Percentiles rank a stretch among this genome's conserved stretches.
These are phyloP conservation scores for Dothiorella sarmentorum DNA, from an alignment of 2,329 filamentous ascomycete genomes.

Conservation along the genomic window DNA sequence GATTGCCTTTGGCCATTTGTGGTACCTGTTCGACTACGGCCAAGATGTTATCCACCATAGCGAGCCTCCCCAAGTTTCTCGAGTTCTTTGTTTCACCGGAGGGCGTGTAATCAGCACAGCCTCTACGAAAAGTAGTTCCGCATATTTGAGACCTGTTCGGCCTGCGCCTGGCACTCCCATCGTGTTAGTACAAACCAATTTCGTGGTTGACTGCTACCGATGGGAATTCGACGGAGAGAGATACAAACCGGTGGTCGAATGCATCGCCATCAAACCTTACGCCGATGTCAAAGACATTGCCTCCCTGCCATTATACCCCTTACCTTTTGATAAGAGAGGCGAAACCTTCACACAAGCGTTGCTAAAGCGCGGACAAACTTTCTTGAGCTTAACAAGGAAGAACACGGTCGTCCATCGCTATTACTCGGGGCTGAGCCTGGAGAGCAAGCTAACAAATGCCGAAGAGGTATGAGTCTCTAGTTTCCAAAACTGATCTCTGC, in stretches of 20 bases:
- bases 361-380: not conserved
- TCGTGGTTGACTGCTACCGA: not conserved
- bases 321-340: not conserved
- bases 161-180: too few relatives aligned
- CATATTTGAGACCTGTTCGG: too few relatives aligned
- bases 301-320: not conserved
- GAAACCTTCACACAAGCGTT: accelerated
- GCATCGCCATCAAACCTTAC: not conserved
- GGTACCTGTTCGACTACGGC: not conserved
- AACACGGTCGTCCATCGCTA: not conserved
- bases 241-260: not conserved
- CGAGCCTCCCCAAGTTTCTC: not conserved
- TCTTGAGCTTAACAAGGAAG: not conserved
- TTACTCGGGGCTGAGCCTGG: not conserved
- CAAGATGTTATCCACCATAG: not conserved
- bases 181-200: not conserved
- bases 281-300: not conserved
- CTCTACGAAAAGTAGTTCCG: too few relatives aligned
- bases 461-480: not conserved
- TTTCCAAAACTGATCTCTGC: not conserved
- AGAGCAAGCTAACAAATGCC: not conserved
- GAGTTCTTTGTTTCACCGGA: not conserved
- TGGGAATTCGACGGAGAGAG: not conserved
- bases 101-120: not conserved
- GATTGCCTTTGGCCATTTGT: not conserved